These are phyloP conservation scores for Lachnellula arida DNA, from an alignment of 2,329 filamentous ascomycete genomes.

Conservation along the genomic window DNA sequence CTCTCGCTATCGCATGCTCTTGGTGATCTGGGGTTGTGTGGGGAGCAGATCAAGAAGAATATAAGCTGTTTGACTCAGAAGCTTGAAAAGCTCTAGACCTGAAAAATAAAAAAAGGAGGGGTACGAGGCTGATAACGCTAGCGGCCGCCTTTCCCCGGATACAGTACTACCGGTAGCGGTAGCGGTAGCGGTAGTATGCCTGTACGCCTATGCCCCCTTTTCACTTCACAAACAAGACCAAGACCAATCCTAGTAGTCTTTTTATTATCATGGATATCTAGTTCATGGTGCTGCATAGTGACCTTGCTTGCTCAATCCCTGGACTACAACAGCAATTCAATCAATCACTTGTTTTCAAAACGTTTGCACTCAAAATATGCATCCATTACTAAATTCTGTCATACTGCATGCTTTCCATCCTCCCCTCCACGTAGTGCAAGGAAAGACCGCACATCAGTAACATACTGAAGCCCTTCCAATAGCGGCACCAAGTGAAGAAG, in stretches of 20 bases:
- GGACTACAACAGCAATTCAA: not conserved
- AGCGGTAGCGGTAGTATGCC: not conserved
- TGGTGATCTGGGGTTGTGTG: not conserved
- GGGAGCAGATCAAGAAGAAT: not conserved
- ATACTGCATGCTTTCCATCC: conserved; percentile 47
- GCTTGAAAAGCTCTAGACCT: not conserved
- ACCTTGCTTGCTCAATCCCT: too few relatives aligned
- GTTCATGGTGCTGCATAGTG: not conserved
- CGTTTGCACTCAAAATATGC: not conserved
- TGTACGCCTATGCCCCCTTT: too few relatives aligned
- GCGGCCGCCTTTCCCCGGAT: too few relatives aligned
- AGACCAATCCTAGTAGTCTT: too few relatives aligned
- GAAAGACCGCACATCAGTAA: conserved; percentile 88
- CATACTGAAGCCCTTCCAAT: conserved; percentile 91
- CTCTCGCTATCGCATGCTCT: not conserved
- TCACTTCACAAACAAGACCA: too few relatives aligned
- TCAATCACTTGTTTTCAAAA: not conserved
- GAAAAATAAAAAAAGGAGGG: not conserved
- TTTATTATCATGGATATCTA: too few relatives aligned
- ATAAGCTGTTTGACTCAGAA: not conserved
- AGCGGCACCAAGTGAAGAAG: conserved; percentile 88
- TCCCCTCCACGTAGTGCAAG: conserved; percentile 86
- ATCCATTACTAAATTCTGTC: not conserved
- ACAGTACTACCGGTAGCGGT: too few relatives aligned
- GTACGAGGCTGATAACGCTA: not conserved